Conservation (phyloP, 1,139 yeast species). For the Geotrichum australiense region DNA sequence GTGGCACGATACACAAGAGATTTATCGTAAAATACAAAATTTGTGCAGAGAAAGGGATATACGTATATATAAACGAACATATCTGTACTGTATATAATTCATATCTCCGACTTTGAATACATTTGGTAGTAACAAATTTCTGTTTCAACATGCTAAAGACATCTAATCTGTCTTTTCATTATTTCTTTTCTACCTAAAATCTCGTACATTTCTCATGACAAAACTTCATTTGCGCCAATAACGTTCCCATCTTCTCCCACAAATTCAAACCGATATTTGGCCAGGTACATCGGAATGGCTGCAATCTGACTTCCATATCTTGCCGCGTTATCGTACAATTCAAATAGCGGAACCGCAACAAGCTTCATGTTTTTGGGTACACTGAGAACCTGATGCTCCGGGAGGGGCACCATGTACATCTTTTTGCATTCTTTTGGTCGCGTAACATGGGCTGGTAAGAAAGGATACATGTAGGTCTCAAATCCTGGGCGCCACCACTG, state of each 20-base stretch:
- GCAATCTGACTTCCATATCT: constrained; percentile 33
- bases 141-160: too few species aligned
- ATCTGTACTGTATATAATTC: too few species aligned
- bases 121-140: too few species aligned
- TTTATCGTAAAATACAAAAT: too few species aligned
- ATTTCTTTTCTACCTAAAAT: too few species aligned
- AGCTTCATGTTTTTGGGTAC: constrained; percentile 33
- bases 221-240: constrained; percentile 22
- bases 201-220: too few species aligned
- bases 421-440: constrained; percentile 36
- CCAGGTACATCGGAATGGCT: constrained; percentile 33
- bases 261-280: constrained; percentile 32
- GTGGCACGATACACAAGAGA: too few species aligned
- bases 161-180: too few species aligned
- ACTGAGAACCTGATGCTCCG: constrained; percentile 27
- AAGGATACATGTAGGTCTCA: constrained; percentile 35
- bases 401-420: constrained; percentile 32
- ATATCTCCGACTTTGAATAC: too few species aligned
- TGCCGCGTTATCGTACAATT: constrained; percentile 33
- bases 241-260: constrained; percentile 29
- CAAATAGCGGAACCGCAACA: constrained; percentile 34
- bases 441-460: constrained; percentile 34
- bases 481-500: constrained; percentile 39
- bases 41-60: too few species aligned
- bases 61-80: too few species aligned